Conservation (phyloP, 202 grass and related monocot genomes). For the Schoenoplectus triqueter region DNA sequence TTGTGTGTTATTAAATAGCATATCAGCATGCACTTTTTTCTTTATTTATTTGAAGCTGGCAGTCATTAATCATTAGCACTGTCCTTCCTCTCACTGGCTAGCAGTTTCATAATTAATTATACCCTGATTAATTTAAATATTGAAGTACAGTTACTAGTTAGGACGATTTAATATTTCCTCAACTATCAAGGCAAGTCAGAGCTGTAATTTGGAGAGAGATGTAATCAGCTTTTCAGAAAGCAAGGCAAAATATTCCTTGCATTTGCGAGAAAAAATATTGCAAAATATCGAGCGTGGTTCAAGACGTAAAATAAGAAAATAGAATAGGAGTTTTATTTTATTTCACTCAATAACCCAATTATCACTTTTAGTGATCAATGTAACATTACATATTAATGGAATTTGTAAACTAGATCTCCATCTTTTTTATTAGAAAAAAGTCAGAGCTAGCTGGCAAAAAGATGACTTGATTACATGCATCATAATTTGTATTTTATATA, state of each 20-base stretch:
- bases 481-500: background rate
- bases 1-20: background rate
- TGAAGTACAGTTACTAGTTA: background rate
- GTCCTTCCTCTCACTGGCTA: background rate
- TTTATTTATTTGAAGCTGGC: background rate
- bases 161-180: conserved; percentile 8
- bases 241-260: too few relatives aligned
- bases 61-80: background rate
- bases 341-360: too few relatives aligned
- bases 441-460: background rate
- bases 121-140: background rate
- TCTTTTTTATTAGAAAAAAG: too few relatives aligned
- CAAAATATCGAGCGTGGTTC: too few relatives aligned
- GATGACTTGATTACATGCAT: background rate
- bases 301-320: too few relatives aligned
- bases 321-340: too few relatives aligned
- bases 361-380: too few relatives aligned
- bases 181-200: conserved; percentile 8
- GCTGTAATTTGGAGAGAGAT: too few relatives aligned
- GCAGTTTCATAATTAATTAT: background rate
- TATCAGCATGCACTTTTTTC: background rate
- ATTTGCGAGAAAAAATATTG: too few relatives aligned
- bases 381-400: too few relatives aligned
- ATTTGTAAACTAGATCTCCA: too few relatives aligned
- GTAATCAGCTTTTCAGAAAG: too few relatives aligned